phyloP scores from a whole-genome alignment of 768 basidiomycete species.

The Tylopilus rubrobrunneus region DNA sequence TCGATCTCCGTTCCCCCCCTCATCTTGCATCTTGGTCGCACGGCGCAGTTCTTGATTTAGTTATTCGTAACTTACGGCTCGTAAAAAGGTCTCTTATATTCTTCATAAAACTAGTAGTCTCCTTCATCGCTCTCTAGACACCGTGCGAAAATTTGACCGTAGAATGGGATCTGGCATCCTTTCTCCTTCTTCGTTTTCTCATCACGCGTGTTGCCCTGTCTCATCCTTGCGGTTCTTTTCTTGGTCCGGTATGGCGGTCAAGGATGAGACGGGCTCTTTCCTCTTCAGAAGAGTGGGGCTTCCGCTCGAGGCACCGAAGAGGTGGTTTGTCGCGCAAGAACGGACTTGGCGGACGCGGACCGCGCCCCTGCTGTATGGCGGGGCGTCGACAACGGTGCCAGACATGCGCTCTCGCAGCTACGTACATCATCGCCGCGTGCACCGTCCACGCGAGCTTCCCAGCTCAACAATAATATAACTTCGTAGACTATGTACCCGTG shows the following conservation, averaged over 20 bases:
- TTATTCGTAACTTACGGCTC: constrained; percentile 27
- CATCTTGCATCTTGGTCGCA: not conserved
- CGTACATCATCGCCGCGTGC: too few species aligned
- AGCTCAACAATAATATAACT: not conserved
- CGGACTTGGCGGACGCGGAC: constrained; percentile 5
- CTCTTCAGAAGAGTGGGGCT: constrained; percentile 21
- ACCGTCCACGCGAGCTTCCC: not conserved
- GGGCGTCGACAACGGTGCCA: not conserved
- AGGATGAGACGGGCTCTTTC: constrained; percentile 21
- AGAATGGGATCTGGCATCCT: not conserved
- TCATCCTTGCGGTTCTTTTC: constrained; percentile 11
- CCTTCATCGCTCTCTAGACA: not conserved
- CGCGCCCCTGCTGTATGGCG: not conserved
- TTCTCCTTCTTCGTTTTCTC: not conserved
- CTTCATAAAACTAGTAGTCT: not conserved
- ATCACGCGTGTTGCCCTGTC: constrained; percentile 15
- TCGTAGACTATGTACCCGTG: not conserved
- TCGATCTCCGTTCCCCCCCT: constrained; percentile 4
- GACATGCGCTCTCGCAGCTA: not conserved
- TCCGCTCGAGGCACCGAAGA: constrained; percentile 25
- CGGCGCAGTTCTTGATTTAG: constrained; percentile 11
- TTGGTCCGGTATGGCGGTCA: constrained; percentile 6
- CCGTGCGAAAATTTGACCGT: constrained; percentile 14
- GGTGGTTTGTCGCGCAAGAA: constrained; percentile 31
- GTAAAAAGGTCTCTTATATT: not conserved